Evolutionary conservation across 345 rosid species (phyloP), one percentile per base, ranked within the genome.

Genomic region (Salix dunnii): DNA sequence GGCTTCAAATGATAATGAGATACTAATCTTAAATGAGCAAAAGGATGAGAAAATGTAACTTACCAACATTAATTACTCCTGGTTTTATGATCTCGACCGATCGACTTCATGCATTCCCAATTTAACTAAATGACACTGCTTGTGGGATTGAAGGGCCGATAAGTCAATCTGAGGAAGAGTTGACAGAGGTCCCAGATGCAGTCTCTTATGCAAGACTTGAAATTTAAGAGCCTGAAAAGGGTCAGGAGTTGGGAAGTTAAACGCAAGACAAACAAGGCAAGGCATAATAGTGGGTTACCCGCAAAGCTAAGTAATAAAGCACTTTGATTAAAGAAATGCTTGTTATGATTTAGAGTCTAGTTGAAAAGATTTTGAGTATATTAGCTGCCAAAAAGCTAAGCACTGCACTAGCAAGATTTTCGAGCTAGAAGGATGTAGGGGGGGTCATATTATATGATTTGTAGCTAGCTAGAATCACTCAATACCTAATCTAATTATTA

Each of bases 211-310:
- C 66, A 21, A 75, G 51, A 60, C 53, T 75, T 40, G 63, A 46
- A 58, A 68, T 75, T 78, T 14, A 71, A 81, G 68, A 66, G 68
- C 88, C 88, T 85, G 85, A 74, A 82, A 81, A 21, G 55, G 65
- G 17, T 38, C 33, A 69, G 6, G 66, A 67, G 33, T 1, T 20
- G 8, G 55, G 58, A 43, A 42, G 46, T 35, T 55, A 67, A 17
- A 21, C 7, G 55, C 21, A 58, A 73, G 46, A 67, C 60, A 33
- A 33, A 33, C 21, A 58, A 73, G 46, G 58, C 60, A 68, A 67
- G 36, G 43, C 60, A 73, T 67, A 73, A 66, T 67, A 48, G 23
- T 21, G 20, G n/a, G 63, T 10, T 31, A 65, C 28, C 28, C 30
- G 77, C 70, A 65, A 74, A 23, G 49, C 63, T 30, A 66, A 49